Evolutionary conservation across 257 asterid genomes (phyloP).

Genomic region (Anisodus acutangulus): DNA sequence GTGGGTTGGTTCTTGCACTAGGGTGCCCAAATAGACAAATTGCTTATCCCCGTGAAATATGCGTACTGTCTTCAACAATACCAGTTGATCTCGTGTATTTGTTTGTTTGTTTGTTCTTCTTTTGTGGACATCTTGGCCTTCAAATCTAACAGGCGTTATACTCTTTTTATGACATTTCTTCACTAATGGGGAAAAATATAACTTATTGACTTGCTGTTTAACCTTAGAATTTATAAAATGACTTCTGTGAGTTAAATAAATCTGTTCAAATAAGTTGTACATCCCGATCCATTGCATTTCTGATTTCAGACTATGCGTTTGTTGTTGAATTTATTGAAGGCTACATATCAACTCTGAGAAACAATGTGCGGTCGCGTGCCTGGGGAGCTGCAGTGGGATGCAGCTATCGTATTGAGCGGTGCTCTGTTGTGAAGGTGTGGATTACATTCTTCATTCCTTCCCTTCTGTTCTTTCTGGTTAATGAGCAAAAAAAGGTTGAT

Average conservation of each 20-base stretch:
- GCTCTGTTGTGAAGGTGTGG: slow-evolving; percentile 86
- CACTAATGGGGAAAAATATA: background rate
- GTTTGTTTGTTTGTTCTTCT: slow-evolving; percentile 17
- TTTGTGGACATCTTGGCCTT: background rate
- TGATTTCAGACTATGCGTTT: slow-evolving; percentile 31
- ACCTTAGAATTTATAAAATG: background rate
- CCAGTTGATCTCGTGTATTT: background rate
- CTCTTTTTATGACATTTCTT: background rate
- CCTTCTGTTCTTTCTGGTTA: slow-evolving; percentile 1
- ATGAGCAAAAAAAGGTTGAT: background rate
- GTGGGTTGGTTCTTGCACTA: background rate
- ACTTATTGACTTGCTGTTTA: background rate
- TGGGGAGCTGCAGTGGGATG: slow-evolving; percentile 98
- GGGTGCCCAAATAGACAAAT: background rate
- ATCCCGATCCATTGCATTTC: slow-evolving; percentile 20
- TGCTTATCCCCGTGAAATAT: background rate
- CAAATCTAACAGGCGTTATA: background rate
- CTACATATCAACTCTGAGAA: slow-evolving; percentile 86
- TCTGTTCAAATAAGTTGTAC: slow-evolving; percentile 24
- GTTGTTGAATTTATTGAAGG: slow-evolving; percentile 50
- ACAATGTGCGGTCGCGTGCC: slow-evolving; percentile 95
- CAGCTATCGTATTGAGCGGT: slow-evolving; percentile 89
- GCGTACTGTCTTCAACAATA: background rate
- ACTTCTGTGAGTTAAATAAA: slow-evolving; percentile 9
- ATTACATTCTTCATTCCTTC: slow-evolving; percentile 32